Evolutionary conservation across 1,284 basidiomycete genomes (phyloP), one percentile per base, ranked within the genome.

Genomic region (Papiliotrema nemorosa): DNA sequence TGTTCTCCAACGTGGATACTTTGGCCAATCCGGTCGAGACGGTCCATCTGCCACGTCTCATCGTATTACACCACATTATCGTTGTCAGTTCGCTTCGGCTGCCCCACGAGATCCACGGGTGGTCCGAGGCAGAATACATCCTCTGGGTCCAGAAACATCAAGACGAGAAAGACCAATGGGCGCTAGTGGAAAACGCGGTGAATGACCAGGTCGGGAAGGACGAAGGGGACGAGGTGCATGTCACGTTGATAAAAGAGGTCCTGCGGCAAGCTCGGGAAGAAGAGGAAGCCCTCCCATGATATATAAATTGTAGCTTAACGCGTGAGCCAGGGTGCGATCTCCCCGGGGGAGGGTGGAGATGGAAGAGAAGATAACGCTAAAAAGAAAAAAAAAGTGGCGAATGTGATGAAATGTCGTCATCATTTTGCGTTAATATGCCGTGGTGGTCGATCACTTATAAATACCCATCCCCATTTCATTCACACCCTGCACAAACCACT

Each of bases 1-100:
- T 97, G 21, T 96, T 97, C 79, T 79, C 92, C 12, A 88, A 93
- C 46, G 87, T 86, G 45, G 72, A 78, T 0, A 76, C 81, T 38
- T 78, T 94, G 44, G 80, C 84, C 0, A 81, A 82, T 31, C 79
- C 83, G 0, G 76, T 80, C 36, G 79, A 82, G 48, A 93, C 89
- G 0, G 74, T 77, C 2, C 70, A 86, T 10, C 79, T 96, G 20
- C 84, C 90, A 1, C 83, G 88, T 0, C 78, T 94, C 20, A 82
- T 93, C 55, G 85, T 96, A 7, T 76, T 94, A 14, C 91, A 96
- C 64, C 90, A 96, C 64, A 86, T 94, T 59, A 79, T 96, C 33
- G 89, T 93, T n/a, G 84, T 90, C 14, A 89, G 88, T 2, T 84
- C 88, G 0, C 78, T 94, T 40, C 81, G 84, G 2, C 78, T 97